Percentiles rank a stretch among this genome's conserved stretches.
These are phyloP conservation scores for Tolypocladium ophioglossoides DNA, from an alignment of 2,329 filamentous ascomycete species.

Conservation along the genomic window DNA sequence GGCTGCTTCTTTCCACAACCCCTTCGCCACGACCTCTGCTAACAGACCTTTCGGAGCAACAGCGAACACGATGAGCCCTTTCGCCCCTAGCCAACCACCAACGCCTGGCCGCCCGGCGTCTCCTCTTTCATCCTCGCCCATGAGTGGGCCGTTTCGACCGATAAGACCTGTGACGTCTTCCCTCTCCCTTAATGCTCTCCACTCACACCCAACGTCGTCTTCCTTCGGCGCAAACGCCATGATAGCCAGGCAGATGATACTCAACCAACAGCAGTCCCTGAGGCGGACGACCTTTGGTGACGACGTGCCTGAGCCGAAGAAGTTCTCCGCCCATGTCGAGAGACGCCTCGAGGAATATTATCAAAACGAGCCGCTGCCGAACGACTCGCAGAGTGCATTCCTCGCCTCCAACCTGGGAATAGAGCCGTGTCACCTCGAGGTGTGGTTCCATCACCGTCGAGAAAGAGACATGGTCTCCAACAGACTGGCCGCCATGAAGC, in stretches of 20 bases:
- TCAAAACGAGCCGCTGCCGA: conserved; percentile 34
- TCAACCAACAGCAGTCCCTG: conserved; percentile 33
- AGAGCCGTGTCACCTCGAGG: conserved; percentile 38
- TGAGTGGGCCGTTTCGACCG: conserved; percentile 6
- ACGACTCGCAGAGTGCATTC: conserved; percentile 38
- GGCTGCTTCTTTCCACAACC: conserved; percentile 6
- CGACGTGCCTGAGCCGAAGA: conserved; percentile 30
- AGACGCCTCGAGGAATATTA: conserved; percentile 43
- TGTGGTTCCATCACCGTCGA: conserved; percentile 45
- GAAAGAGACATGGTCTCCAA: conserved; percentile 35
- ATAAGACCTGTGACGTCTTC: conserved; percentile 12
- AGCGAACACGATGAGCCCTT: neutral
- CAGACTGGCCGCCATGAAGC: conserved; percentile 32
- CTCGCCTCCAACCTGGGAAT: conserved; percentile 44
- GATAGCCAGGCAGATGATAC: conserved; percentile 29
- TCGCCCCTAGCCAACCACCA: conserved; percentile 10
- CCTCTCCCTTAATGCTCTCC: conserved; percentile 12
- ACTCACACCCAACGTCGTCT: conserved; percentile 11
- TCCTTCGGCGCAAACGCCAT: conserved; percentile 10
- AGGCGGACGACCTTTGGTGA: conserved; percentile 28
- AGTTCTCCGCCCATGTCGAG: conserved; percentile 37
- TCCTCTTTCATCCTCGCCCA: conserved; percentile 12
- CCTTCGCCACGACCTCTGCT: neutral
- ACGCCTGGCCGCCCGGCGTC: conserved; percentile 8
- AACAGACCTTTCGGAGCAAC: neutral